A percentile compares a stretch with the other conserved stretches of the same genome.
These are phyloP conservation scores for Lichenothelia convexa DNA, from an alignment of 495 filamentous ascomycete species.

Conservation along the genomic window DNA sequence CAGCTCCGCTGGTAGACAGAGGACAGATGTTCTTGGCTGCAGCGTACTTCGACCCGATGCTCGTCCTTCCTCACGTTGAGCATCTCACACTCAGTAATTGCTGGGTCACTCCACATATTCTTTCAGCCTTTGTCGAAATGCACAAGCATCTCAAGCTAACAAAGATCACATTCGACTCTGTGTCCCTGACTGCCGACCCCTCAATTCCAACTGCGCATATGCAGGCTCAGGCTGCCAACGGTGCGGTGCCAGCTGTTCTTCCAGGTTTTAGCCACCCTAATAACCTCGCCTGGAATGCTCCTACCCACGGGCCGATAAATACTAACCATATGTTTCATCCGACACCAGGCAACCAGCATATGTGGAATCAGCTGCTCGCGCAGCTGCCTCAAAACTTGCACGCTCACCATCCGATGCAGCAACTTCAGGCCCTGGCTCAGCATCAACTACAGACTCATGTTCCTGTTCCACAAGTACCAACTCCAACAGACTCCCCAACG, in stretches of 20 bases:
- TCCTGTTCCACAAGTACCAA: too few species aligned
- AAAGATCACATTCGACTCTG: conserved; percentile 16
- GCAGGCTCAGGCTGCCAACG: neutral
- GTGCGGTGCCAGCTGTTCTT: too few species aligned
- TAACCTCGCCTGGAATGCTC: neutral
- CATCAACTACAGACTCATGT: too few species aligned
- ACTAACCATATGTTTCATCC: neutral
- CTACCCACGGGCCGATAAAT: neutral
- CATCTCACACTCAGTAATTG: conserved; percentile 20
- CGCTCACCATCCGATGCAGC: neutral
- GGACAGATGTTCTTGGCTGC: neutral
- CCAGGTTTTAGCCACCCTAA: neutral
- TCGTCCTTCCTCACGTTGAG: conserved; percentile 16
- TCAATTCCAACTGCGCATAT: neutral
- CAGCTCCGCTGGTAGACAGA: conserved; percentile 27
- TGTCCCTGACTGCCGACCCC: conserved; percentile 19
- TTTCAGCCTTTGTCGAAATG: conserved; percentile 11
- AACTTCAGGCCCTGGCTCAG: too few species aligned
- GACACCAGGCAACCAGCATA: neutral
- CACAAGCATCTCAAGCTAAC: conserved; percentile 9
- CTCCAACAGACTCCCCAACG: too few species aligned
- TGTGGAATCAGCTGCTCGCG: neutral
- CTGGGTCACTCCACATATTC: conserved; percentile 17
- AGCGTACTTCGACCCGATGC: neutral
- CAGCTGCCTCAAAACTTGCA: neutral